Conservation (phyloP, 306 rosid genomes). For the barrel medic (Medicago truncatula) region DNA sequence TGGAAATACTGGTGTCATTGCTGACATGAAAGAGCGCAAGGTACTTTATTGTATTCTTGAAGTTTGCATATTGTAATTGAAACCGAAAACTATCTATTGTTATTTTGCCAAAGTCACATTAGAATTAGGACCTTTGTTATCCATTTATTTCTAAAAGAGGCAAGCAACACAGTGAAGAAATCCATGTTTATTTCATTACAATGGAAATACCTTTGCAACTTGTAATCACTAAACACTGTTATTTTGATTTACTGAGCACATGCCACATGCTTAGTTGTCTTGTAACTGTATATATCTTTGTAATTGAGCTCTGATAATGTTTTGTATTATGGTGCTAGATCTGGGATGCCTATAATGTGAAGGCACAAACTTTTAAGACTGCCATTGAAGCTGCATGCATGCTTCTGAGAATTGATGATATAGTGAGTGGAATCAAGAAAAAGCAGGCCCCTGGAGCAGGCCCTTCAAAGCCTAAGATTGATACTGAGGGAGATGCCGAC, state of each 20-base stretch:
- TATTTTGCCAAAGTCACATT: not conserved
- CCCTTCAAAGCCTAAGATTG: slow-evolving; percentile 77
- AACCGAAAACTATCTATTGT: not conserved
- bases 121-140: not conserved
- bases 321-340: slow-evolving; percentile 55
- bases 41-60: slow-evolving; percentile 45
- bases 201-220: not conserved
- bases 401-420: slow-evolving; percentile 96
- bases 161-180: slow-evolving; percentile 3
- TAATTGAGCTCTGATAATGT: slow-evolving; percentile 30
- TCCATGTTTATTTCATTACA: slow-evolving; percentile 18
- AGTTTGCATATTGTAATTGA: slow-evolving; percentile 5
- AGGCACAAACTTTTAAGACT: slow-evolving; percentile 95
- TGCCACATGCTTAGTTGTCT: not conserved
- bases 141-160: not conserved
- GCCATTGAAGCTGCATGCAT: slow-evolving; percentile 99
- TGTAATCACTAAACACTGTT: not conserved
- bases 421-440: slow-evolving; percentile 97
- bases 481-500: slow-evolving; percentile 86
- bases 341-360: slow-evolving; percentile 97
- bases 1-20: slow-evolving; percentile 79
- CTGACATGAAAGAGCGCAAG: slow-evolving; percentile 87
- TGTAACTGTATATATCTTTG: not conserved
- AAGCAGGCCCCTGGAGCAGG: slow-evolving; percentile 85
- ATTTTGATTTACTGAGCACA: not conserved